These are phyloP conservation scores for Saccharomycopsis sp. DNA, from an alignment of 805 yeast genomes.

Conservation along the genomic window DNA sequence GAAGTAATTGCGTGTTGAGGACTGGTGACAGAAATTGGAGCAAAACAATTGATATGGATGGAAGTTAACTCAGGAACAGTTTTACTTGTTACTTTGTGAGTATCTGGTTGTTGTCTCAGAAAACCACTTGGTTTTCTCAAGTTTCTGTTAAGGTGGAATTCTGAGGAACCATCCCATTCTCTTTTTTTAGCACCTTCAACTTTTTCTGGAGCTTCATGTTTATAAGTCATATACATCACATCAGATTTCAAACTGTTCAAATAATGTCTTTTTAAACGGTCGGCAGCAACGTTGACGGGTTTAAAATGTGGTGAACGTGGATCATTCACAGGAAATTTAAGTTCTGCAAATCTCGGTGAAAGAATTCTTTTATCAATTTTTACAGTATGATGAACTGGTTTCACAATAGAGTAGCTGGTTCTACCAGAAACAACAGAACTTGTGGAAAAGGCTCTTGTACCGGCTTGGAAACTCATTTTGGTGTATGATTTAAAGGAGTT, in stretches of 20 bases:
- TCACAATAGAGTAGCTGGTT: constrained; percentile 61
- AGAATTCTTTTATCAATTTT: constrained; percentile 63
- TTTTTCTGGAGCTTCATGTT: constrained; percentile 45
- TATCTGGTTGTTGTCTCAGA: constrained; percentile 62
- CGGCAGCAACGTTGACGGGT: constrained; percentile 69
- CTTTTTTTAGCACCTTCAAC: constrained; percentile 60
- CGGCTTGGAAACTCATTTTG: no score
- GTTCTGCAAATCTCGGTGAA: constrained; percentile 63
- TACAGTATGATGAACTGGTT: constrained; percentile 88
- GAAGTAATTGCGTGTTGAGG: constrained; percentile 69
- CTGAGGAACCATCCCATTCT: constrained; percentile 80
- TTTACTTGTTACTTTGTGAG: constrained; percentile 51
- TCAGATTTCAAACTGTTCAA: constrained; percentile 66
- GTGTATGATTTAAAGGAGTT: no score
- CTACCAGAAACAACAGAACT: constrained; percentile 29
- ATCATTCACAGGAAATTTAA: constrained; percentile 60
- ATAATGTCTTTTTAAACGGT: constrained; percentile 71
- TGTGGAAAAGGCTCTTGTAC: constrained; percentile 21
- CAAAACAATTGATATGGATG: constrained; percentile 70
- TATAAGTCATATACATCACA: constrained; percentile 63
- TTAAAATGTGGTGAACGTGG: constrained; percentile 68
- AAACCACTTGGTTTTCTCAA: constrained; percentile 67
- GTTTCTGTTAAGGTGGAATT: constrained; percentile 81
- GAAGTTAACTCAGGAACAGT: constrained; percentile 65
- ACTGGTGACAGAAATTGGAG: constrained; percentile 57